A percentile compares a stretch with the other conserved stretches of the same genome.
phyloP scores from a whole-genome alignment of 306 rosid species.

The Prunus dulcis region DNA sequence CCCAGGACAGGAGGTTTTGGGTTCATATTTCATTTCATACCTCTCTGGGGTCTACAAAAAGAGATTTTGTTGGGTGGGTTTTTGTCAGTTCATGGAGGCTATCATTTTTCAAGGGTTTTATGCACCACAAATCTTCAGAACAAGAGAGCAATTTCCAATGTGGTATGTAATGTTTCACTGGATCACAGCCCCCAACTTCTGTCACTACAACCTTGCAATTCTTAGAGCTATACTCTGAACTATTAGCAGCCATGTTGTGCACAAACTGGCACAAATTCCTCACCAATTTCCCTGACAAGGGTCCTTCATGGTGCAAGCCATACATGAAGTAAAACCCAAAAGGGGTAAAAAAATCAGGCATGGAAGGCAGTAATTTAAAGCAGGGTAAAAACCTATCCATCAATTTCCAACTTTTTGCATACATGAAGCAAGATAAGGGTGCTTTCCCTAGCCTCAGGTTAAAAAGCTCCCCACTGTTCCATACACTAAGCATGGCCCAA shows the following conservation, averaged over 20 bases:
- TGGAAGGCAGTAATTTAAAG: slow-evolving; percentile 46
- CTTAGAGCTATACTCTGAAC: slow-evolving; percentile 41
- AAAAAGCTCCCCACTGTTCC: slow-evolving; percentile 79
- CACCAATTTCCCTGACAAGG: slow-evolving; percentile 65
- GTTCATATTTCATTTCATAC: slow-evolving; percentile 35
- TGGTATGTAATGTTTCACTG: slow-evolving; percentile 63
- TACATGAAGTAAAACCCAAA: slow-evolving; percentile 93
- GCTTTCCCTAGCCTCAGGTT: slow-evolving; percentile 73
- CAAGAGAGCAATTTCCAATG: slow-evolving; percentile 80
- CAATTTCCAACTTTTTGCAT: slow-evolving; percentile 56
- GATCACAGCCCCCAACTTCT: slow-evolving; percentile 62
- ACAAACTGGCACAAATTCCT: slow-evolving; percentile 59
- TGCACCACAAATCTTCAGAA: slow-evolving; percentile 91
- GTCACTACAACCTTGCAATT: slow-evolving; percentile 72
- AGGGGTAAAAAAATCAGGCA: slow-evolving; percentile 68
- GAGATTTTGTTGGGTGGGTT: slow-evolving; percentile 56
- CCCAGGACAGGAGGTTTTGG: background rate
- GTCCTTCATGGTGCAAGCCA: slow-evolving; percentile 71
- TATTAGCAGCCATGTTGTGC: slow-evolving; percentile 61
- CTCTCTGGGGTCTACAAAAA: slow-evolving; percentile 98
- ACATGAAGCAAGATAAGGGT: slow-evolving; percentile 59
- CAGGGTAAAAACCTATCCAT: slow-evolving; percentile 77
- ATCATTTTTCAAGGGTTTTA: slow-evolving; percentile 60
- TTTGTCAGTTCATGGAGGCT: slow-evolving; percentile 46
- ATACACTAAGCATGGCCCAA: slow-evolving; percentile 90